These are phyloP conservation scores for Zanthoxylum bungeanum DNA, from an alignment of 345 rosid species.

Conservation along the genomic window DNA sequence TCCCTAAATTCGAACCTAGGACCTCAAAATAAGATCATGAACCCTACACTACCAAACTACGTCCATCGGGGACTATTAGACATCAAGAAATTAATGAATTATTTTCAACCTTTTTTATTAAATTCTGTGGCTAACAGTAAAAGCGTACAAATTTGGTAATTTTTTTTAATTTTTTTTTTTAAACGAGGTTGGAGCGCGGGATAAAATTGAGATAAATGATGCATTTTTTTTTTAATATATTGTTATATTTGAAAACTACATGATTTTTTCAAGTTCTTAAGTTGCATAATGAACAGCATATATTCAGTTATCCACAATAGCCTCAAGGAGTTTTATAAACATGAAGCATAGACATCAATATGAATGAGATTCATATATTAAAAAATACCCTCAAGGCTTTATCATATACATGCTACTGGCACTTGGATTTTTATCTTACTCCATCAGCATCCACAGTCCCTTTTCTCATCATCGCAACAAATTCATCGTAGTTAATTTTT, in stretches of 20 bases:
- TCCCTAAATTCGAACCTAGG: no score
- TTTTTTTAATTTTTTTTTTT: no score
- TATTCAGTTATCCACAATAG: background rate
- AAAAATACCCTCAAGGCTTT: no score
- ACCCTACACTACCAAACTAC: no score
- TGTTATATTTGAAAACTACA: background rate
- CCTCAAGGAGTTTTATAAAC: background rate
- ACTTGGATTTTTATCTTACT: background rate
- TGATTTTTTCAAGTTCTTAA: no score
- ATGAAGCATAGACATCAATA: background rate
- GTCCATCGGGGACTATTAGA: no score
- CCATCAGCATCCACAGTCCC: conserved; percentile 43
- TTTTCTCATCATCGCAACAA: conserved; percentile 68
- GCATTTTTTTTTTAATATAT: no score
- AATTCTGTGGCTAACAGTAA: no score
- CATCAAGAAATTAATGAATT: no score
- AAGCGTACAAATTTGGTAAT: no score
- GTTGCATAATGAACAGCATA: background rate
- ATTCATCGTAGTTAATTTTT: conserved; percentile 68
- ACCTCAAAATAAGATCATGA: no score
- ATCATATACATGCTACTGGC: background rate
- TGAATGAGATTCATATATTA: background rate
- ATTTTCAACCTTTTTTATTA: no score
- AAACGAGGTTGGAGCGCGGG: background rate
- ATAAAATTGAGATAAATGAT: background rate